Conservation (phyloP, 257 asterid genomes). For the Nicotiana sylvestris region DNA sequence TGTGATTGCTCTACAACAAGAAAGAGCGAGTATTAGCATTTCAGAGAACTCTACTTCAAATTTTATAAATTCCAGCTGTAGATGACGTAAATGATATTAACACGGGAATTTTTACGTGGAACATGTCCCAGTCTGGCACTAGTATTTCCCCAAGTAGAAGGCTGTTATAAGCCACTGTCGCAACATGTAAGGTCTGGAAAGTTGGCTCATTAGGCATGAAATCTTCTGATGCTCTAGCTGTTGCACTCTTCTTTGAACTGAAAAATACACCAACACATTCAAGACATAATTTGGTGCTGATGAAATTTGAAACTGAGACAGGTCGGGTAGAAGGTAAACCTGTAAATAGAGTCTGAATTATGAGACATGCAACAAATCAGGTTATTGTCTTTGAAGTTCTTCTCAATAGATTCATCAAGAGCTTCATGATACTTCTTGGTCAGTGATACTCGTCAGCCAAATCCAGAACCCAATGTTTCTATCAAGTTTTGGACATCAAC, state of each 20-base stretch:
- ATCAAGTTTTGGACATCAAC: constrained; percentile 70
- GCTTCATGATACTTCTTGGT: constrained; percentile 57
- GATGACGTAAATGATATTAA: not conserved
- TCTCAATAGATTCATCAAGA: constrained; percentile 54
- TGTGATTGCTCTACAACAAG: constrained; percentile 39
- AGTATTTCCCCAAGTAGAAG: constrained; percentile 49
- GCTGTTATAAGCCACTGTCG: constrained; percentile 50
- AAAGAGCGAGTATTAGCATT: not conserved
- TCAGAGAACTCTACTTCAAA: too few relatives aligned
- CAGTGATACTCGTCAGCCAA: constrained; percentile 61
- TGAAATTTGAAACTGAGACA: not conserved
- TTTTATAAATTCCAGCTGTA: too few relatives aligned
- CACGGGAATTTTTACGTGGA: constrained; percentile 31
- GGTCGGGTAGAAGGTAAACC: not conserved
- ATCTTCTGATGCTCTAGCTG: constrained; percentile 67
- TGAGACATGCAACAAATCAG: constrained; percentile 63
- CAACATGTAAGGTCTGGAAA: constrained; percentile 53
- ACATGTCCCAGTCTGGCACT: constrained; percentile 72
- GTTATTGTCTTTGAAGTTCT: constrained; percentile 46
- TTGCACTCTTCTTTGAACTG: constrained; percentile 44
- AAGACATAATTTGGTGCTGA: not conserved
- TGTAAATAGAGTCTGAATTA: constrained; percentile 48
- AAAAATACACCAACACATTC: not conserved
- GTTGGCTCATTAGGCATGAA: constrained; percentile 55
- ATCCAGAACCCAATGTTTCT: constrained; percentile 51